Conservation (phyloP, 2,329 filamentous ascomycete genomes). For the Fusarium domesticum region DNA sequence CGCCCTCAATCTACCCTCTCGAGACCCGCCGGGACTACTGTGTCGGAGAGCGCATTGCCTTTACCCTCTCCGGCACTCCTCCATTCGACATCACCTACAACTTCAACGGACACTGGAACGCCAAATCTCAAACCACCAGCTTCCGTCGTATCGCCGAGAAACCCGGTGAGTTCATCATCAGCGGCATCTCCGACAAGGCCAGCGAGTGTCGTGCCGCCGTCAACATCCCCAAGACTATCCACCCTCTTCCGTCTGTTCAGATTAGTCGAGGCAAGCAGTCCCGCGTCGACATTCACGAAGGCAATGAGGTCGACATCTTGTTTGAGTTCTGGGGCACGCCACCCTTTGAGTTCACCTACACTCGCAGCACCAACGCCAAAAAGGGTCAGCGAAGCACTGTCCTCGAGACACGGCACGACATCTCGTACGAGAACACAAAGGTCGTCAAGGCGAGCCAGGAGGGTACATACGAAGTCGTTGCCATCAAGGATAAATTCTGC, state of each 20-base stretch:
- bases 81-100: constrained; percentile 93
- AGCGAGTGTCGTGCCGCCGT: constrained; percentile 82
- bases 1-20: constrained; percentile 83
- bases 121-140: constrained; percentile 72
- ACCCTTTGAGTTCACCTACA: constrained; percentile 98
- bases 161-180: constrained; percentile 85
- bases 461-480: constrained; percentile 95
- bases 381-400: constrained; percentile 76
- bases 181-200: constrained; percentile 79
- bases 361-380: constrained; percentile 78
- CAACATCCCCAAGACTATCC: constrained; percentile 77
- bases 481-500: constrained; percentile 91
- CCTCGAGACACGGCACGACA: constrained; percentile 86
- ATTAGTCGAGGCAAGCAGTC: constrained; percentile 80
- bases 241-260: constrained; percentile 86
- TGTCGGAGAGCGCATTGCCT: constrained; percentile 90
- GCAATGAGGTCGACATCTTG: constrained; percentile 85
- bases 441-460: constrained; percentile 83
- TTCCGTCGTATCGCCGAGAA: constrained; percentile 93
- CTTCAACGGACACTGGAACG: constrained; percentile 80
- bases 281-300: constrained; percentile 92
- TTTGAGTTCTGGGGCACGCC: constrained; percentile 96
- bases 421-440: constrained; percentile 78
- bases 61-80: constrained; percentile 83
- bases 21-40: constrained; percentile 87